Evolutionary conservation across 352 stramenopile species (phyloP).

Genomic region (Pythium utonaiense): DNA sequence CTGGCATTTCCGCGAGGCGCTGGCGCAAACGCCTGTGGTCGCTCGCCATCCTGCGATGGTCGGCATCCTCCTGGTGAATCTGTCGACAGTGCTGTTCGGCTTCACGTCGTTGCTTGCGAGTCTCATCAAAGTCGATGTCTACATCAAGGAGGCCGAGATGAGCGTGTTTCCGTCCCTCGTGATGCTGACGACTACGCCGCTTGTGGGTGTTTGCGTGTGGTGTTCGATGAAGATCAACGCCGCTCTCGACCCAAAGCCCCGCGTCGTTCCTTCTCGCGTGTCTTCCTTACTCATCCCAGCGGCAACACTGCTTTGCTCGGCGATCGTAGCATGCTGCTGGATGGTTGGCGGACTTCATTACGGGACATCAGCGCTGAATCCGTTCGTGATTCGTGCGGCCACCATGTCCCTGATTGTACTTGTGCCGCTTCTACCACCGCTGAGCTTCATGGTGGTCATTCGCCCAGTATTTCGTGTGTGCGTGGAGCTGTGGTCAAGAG

Average conservation of each 20-base stretch:
- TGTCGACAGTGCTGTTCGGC: slow-evolving; percentile 44
- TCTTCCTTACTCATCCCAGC: background rate
- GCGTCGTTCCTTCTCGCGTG: background rate
- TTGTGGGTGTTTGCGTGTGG: slow-evolving; percentile 40
- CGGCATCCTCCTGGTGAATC: slow-evolving; percentile 43
- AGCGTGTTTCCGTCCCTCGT: slow-evolving; percentile 51
- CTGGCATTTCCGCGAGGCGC: slow-evolving; percentile 24
- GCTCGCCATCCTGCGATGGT: slow-evolving; percentile 29
- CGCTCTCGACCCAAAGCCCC: slow-evolving; percentile 16
- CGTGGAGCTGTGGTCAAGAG: slow-evolving; percentile 20
- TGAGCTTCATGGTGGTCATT: slow-evolving; percentile 19
- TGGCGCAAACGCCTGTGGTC: slow-evolving; percentile 16
- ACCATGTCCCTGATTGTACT: background rate
- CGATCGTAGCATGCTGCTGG: slow-evolving; percentile 6
- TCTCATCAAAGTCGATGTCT: slow-evolving; percentile 47
- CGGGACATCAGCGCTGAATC: slow-evolving; percentile 16
- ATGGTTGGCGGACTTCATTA: slow-evolving; percentile 30
- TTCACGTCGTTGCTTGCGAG: slow-evolving; percentile 52
- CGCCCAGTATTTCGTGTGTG: slow-evolving; percentile 28
- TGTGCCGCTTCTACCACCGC: slow-evolving; percentile 15
- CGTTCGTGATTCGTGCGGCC: slow-evolving; percentile 2
- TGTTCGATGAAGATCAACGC: slow-evolving; percentile 29
- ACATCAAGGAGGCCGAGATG: slow-evolving; percentile 36
- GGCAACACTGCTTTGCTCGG: background rate
- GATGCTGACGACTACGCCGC: slow-evolving; percentile 42